Percentiles rank a stretch among this genome's conserved stretches.
Evolutionary conservation across 371 early-diverging fungal species (phyloP).

Genomic region (Mortierella sp.): DNA sequence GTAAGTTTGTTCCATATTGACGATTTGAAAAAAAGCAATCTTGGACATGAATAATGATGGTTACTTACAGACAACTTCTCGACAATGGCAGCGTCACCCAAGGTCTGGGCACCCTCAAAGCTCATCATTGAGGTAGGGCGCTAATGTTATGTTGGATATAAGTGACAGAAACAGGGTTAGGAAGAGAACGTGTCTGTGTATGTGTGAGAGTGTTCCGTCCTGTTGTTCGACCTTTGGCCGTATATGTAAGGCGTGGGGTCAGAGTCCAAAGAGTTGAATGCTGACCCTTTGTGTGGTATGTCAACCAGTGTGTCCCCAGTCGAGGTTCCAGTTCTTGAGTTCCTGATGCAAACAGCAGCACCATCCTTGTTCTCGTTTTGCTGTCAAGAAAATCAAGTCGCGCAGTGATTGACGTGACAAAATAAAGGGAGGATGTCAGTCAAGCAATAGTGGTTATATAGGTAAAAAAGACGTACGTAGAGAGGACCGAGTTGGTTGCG

Average conservation of each 20-base stretch:
- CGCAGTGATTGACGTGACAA: constrained; percentile 3
- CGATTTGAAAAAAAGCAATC: neutral
- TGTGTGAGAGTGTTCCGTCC: too few species aligned
- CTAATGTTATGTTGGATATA: constrained; percentile 61
- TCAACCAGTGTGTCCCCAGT: neutral
- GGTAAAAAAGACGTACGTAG: constrained; percentile 72
- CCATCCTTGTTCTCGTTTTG: neutral
- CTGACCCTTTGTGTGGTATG: neutral
- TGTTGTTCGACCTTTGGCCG: neutral
- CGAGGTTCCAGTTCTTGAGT: neutral
- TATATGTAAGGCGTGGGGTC: too few species aligned
- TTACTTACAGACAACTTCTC: constrained; percentile 86
- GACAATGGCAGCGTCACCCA: constrained; percentile 72
- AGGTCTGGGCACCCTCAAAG: constrained; percentile 82
- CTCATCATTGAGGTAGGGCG: constrained; percentile 85
- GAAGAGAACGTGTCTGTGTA: neutral
- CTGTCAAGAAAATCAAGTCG: neutral
- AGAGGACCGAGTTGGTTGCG: constrained; percentile 74
- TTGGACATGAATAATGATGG: neutral
- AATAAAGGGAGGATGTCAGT: neutral
- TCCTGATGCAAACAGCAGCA: neutral
- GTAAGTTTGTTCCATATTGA: neutral
- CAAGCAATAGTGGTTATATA: neutral
- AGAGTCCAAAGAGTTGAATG: neutral
- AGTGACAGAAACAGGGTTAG: neutral